These are phyloP conservation scores for Fragaria nilgerrensis DNA, from an alignment of 306 rosid species.

Conservation along the genomic window DNA sequence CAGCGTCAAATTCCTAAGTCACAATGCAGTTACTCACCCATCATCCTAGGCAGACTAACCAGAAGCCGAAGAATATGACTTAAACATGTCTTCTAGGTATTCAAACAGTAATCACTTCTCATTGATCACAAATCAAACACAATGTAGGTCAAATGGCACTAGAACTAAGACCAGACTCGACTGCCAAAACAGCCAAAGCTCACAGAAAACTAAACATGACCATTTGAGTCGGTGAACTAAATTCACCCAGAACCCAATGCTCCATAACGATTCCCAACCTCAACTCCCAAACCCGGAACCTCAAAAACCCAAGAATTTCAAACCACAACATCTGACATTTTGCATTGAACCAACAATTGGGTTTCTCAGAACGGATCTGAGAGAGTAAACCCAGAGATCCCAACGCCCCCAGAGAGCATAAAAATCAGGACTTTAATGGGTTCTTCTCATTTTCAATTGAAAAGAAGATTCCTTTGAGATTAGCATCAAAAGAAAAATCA, in stretches of 20 bases:
- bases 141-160: conserved; percentile 1
- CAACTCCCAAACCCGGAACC: conserved; percentile 3
- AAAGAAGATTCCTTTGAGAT: background rate
- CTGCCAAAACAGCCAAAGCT: background rate
- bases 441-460: conserved; percentile 3
- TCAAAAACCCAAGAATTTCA: background rate
- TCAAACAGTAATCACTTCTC: background rate
- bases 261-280: conserved; percentile 2
- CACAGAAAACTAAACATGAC: background rate
- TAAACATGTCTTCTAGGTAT: background rate
- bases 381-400: conserved; percentile 20
- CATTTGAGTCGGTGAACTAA: background rate
- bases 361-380: conserved; percentile 41
- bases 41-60: background rate
- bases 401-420: conserved; percentile 22
- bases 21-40: background rate
- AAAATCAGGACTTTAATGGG: conserved; percentile 12
- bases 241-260: conserved; percentile 9
- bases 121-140: background rate
- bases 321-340: conserved; percentile 1
- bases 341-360: conserved; percentile 19
- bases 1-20: background rate
- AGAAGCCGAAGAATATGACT: background rate
- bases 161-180: conserved; percentile 6
- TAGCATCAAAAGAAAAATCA: background rate